Conservation (phyloP, 331 rosid species). For the Pyracantha coccinea region DNA sequence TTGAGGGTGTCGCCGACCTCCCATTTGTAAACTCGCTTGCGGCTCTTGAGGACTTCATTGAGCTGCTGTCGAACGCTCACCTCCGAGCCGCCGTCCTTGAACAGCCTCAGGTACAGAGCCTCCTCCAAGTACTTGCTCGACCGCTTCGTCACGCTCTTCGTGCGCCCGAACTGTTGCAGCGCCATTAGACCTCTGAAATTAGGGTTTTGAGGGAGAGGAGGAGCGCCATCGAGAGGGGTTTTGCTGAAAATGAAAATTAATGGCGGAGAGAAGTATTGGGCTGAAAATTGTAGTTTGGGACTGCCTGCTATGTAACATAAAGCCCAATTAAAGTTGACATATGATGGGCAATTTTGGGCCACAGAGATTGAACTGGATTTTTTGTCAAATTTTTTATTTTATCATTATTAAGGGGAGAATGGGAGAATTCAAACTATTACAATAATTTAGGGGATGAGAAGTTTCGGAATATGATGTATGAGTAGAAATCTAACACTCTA, state of each 20-base stretch:
- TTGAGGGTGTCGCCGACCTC: constrained; percentile 79
- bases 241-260: neutral
- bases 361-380: neutral
- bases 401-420: too few relatives aligned
- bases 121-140: constrained; percentile 71
- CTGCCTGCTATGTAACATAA: neutral
- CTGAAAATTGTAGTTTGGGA: neutral
- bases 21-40: constrained; percentile 88
- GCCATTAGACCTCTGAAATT: constrained; percentile 34
- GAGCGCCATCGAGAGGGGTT: neutral
- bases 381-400: too few relatives aligned
- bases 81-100: constrained; percentile 69
- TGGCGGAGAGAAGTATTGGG: neutral
- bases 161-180: constrained; percentile 44
- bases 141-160: constrained; percentile 57
- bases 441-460: accelerated
- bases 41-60: constrained; percentile 55
- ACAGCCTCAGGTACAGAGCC: constrained; percentile 60
- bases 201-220: neutral
- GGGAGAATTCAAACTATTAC: too few relatives aligned
- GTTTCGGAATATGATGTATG: too few relatives aligned
- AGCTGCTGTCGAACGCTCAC: constrained; percentile 54
- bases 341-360: neutral
- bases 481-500: too few relatives aligned
- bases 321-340: neutral